phyloP scores from a whole-genome alignment of 1,284 basidiomycete genomes.

The Rhodotorula sp. region DNA sequence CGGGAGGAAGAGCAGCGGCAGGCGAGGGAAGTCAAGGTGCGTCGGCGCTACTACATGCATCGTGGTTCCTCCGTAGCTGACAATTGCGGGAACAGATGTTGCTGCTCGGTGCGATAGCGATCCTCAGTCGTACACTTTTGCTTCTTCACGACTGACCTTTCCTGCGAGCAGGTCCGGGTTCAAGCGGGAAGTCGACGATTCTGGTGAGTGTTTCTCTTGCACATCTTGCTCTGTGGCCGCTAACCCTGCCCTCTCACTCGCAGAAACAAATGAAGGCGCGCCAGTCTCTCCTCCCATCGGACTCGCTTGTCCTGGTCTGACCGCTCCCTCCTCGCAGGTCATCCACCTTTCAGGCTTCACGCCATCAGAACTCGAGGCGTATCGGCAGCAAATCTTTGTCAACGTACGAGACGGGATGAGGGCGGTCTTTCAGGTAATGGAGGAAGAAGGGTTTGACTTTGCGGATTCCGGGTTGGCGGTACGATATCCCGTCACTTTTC shows the following conservation, averaged over 20 bases:
- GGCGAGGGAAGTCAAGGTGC: conserved; percentile 44
- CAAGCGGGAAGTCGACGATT: conserved; percentile 35
- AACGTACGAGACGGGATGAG: conserved; percentile 84
- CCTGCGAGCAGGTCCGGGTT: conserved; percentile 26
- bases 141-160: background rate
- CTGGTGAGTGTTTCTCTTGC: conserved; percentile 10
- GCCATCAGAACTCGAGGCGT: conserved; percentile 41
- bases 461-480: conserved; percentile 40
- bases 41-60: conserved; percentile 3
- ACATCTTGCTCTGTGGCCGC: too few species aligned
- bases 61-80: background rate
- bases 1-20: conserved; percentile 41
- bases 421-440: conserved; percentile 79
- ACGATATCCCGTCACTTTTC: background rate
- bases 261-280: conserved; percentile 40
- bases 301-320: too few species aligned
- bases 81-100: conserved; percentile 10
- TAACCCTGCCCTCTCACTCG: background rate
- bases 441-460: conserved; percentile 60
- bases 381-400: conserved; percentile 81
- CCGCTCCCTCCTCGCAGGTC: conserved; percentile 15
- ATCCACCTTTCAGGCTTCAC: conserved; percentile 42
- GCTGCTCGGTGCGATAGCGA: conserved; percentile 31
- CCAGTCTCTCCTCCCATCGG: too few species aligned
- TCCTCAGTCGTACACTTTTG: fast-evolving